Conservation (phyloP, 2,329 filamentous ascomycete genomes). For the Calonectria hongkongensis region DNA sequence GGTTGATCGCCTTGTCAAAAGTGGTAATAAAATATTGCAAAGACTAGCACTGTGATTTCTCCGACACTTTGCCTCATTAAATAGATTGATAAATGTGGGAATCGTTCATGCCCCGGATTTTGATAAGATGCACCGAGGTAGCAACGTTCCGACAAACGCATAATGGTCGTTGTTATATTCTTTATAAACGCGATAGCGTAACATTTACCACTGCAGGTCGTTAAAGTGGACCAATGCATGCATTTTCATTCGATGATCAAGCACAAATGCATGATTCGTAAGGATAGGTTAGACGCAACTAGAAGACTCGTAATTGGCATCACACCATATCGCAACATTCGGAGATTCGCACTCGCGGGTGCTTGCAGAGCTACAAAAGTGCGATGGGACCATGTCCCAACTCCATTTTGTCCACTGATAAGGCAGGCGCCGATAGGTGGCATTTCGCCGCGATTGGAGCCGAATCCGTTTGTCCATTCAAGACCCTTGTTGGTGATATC, state of each 20-base stretch:
- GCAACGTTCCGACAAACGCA: too few relatives aligned
- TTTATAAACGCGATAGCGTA: too few relatives aligned
- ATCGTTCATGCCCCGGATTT: too few relatives aligned
- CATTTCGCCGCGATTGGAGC: slow-evolving; percentile 5
- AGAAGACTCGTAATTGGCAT: background rate
- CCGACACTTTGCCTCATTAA: too few relatives aligned
- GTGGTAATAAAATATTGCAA: too few relatives aligned
- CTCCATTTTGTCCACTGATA: background rate
- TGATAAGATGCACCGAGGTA: too few relatives aligned
- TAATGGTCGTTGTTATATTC: too few relatives aligned
- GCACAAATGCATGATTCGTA: background rate
- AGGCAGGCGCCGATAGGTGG: slow-evolving; percentile 1
- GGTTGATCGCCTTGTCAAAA: too few relatives aligned
- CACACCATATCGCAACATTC: slow-evolving; percentile 9
- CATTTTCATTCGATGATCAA: background rate
- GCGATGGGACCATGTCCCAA: background rate
- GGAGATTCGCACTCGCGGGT: background rate
- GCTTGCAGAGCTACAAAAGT: slow-evolving; percentile 19
- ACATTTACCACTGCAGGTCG: too few relatives aligned
- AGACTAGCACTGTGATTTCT: too few relatives aligned
- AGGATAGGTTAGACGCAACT: background rate
- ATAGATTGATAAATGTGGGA: too few relatives aligned
- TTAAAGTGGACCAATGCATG: background rate
- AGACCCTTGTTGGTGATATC: slow-evolving; percentile 17
- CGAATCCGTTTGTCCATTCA: background rate